Evolutionary conservation across 2,329 filamentous ascomycete genomes (phyloP), one percentile per base, ranked within the genome.

Genomic region (Emmonsiellopsis sp.): DNA sequence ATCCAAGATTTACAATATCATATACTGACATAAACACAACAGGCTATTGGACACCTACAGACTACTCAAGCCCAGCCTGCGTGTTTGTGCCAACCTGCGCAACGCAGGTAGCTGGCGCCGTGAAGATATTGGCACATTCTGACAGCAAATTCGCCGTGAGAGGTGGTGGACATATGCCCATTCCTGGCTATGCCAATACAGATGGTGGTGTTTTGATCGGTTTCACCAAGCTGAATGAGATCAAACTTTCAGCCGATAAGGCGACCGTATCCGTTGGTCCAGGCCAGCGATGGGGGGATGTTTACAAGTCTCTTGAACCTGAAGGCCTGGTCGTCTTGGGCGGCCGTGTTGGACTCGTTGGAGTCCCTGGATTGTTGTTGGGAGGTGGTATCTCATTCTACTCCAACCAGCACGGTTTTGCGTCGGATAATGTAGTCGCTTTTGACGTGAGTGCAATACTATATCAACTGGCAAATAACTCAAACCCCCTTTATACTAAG

Each of bases 301-400:
- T 70, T 5, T 71, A 71, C 49, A 46, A 56, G 5, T 57, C 59
- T 2, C 61, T 72, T 2, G 61, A 68, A 27, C 61, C 64, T 1
- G 54, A 65, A 6, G 62, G 62, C 2, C 50, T 71, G 1, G 59
- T 63, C 14, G 60, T 61, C 6, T 57, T 65, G 10, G 70, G 69
- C 5, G 69, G 67, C 6, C 62, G 70, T 6, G 55, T 62, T 6
- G 62, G 63, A 21, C 60, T 56, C 2, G 69, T 72, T 36, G 70
- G 69, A 3, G 65, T 72, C 3, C 65, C 62, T 0, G 70, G 69
- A 4, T 59, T 70, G 1, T 60, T 61, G 2, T 56, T 71, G 1
- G 69, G 69, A 39, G 68, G 69, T 39, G 68, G 68, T 3, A 55
- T 67, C 17, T 63, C 64, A 14, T 68, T 64, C 37, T 67, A 67